Base-by-base conservation (phyloP, 768 basidiomycete genomes). In the Tricholoma saponaceum region DNA sequence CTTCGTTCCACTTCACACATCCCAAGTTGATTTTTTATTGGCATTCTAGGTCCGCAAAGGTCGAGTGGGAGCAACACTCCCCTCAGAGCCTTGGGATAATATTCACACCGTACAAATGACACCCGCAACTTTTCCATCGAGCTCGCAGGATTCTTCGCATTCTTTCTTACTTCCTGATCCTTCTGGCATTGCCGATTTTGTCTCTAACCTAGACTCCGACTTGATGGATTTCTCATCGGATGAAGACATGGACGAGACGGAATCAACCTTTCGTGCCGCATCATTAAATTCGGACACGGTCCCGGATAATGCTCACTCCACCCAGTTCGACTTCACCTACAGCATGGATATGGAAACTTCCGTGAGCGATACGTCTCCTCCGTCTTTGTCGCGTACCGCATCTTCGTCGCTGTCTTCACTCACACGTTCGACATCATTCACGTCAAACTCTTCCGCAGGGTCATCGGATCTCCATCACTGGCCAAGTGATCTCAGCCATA, bases 21-120 rank as follows among this genome's bases (percentile, higher is more conserved):
- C 26, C 30, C n/a, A 30, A 30, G 26, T 18, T 18, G 26, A 25
- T 4, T 9, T 53, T 52, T 18, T 58, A 12, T 32, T 58, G 26
- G 52, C 52, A 5, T 22, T 60, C 39, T 55, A 83, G 82, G 75
- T 76, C 49, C 76, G 80, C 14, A 79, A 77, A 67, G 82, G 82
- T 28, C 72, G 70, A 26, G 81, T 82, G 5, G 82, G 82, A 41
- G 82, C 81, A 1, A 65, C 73, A 0, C 71, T 83, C 7, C 82
- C 82, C 0, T 77, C 74, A 57, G 82, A 83, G 63, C 82, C 82
- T 44, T 83, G 82, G 82, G 77, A 82, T 58, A 70, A 71, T 49
- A 57, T 69, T n/a, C 65, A 69, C 26, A 49, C 54, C 22, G 58
- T 61, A 18, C 59, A 62, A 52, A 60, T 56, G 35, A 60, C 60